Conservation (phyloP, 768 basidiomycete species). For the Candolleomyces eurysporus region DNA sequence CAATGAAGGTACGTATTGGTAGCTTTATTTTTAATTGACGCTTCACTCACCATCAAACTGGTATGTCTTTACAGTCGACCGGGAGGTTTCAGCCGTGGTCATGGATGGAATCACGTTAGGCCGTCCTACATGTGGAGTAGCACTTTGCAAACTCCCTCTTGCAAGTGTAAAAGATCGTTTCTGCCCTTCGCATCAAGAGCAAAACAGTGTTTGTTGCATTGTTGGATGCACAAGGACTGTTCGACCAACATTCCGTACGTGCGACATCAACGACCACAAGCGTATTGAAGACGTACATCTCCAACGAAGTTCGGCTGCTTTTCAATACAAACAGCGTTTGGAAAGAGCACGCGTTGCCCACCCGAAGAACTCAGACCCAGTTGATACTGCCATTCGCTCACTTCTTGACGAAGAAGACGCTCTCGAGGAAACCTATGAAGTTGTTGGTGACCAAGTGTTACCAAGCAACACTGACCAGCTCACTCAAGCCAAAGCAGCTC, state of each 20-base stretch:
- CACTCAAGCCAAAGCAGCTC: not conserved
- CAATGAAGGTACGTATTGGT: not conserved
- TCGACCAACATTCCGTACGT: not conserved
- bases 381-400: too few species aligned
- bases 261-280: conserved; percentile 6
- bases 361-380: not conserved
- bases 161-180: conserved; percentile 10
- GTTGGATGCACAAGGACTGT: not conserved
- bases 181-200: conserved; percentile 1
- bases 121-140: conserved; percentile 12
- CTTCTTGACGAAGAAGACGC: too few species aligned
- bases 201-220: conserved; percentile 5
- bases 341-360: conserved; percentile 7
- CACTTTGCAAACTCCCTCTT: conserved; percentile 10
- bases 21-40: too few species aligned
- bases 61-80: not conserved
- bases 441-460: not conserved
- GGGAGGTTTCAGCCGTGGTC: conserved; percentile 10
- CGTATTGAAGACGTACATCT: conserved; percentile 6
- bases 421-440: not conserved
- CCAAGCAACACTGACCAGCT: not conserved
- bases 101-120: conserved; percentile 16
- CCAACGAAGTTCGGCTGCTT: conserved; percentile 1
- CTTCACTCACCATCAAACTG: not conserved
- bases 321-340: conserved; percentile 7